These are phyloP conservation scores for Lachancea meyersii DNA, from an alignment of 805 yeast species.

Conservation along the genomic window DNA sequence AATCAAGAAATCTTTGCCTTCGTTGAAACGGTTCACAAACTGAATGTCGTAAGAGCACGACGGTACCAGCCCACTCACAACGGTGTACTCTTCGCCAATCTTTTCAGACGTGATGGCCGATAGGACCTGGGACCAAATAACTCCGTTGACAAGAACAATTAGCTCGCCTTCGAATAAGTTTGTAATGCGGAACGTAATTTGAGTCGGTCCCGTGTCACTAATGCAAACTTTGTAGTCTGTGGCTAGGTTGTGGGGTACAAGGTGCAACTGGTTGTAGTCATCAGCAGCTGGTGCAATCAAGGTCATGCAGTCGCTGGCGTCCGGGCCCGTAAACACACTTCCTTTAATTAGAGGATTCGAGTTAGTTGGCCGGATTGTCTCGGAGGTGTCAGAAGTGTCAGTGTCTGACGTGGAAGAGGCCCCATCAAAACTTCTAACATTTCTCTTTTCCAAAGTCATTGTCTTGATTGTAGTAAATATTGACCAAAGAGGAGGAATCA, in stretches of 20 bases:
- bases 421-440: slow-evolving; percentile 34
- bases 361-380: slow-evolving; percentile 21
- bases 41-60: slow-evolving; percentile 56
- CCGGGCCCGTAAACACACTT: slow-evolving; percentile 29
- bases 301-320: slow-evolving; percentile 33
- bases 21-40: slow-evolving; percentile 34
- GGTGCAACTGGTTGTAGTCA: slow-evolving; percentile 27
- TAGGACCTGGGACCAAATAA: slow-evolving; percentile 62
- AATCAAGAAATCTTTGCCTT: slow-evolving; percentile 32
- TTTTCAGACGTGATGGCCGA: slow-evolving; percentile 37
- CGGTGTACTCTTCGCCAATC: slow-evolving; percentile 44
- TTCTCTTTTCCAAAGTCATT: slow-evolving; percentile 42
- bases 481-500: slow-evolving; percentile 49
- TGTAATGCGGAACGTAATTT: slow-evolving; percentile 45
- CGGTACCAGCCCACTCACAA: slow-evolving; percentile 61
- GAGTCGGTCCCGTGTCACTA: slow-evolving; percentile 46
- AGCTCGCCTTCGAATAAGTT: slow-evolving; percentile 40
- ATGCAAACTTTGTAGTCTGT: slow-evolving; percentile 36
- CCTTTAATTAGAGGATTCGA: slow-evolving; percentile 22
- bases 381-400: slow-evolving; percentile 2
- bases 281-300: slow-evolving; percentile 30
- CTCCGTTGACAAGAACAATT: slow-evolving; percentile 53
- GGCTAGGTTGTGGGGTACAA: slow-evolving; percentile 27
- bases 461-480: slow-evolving; percentile 46
- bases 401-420: slow-evolving; percentile 3